Evolutionary conservation across 345 rosid genomes (phyloP).

Genomic region (Populus davidiana): DNA sequence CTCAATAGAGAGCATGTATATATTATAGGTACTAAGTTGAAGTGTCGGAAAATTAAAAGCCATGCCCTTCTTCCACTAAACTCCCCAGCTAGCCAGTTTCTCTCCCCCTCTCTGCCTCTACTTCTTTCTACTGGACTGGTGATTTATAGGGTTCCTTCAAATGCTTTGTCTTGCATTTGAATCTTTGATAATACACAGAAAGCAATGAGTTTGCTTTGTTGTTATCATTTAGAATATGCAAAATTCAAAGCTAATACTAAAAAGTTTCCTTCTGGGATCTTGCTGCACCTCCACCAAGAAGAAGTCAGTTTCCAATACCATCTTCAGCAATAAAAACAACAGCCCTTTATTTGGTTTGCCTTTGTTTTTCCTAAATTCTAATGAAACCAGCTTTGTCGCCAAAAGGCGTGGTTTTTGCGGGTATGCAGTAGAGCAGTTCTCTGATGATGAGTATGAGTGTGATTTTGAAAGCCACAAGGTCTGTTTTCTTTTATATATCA

Average conservation of each 20-base stretch:
- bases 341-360: conserved; percentile 25
- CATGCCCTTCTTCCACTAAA: background rate
- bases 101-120: background rate
- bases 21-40: background rate
- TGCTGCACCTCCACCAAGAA: conserved; percentile 21
- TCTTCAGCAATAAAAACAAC: background rate
- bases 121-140: background rate
- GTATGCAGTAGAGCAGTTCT: conserved; percentile 78
- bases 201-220: background rate
- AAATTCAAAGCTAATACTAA: conserved; percentile 15
- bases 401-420: conserved; percentile 40
- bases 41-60: background rate
- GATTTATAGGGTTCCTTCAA: background rate
- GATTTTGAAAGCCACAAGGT: conserved; percentile 86
- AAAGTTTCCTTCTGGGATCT: conserved; percentile 39
- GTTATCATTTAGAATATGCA: background rate
- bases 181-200: background rate
- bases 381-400: conserved; percentile 12
- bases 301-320: conserved; percentile 16
- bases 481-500: too few relatives aligned
- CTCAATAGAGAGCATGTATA: background rate
- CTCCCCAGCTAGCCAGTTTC: background rate
- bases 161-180: background rate
- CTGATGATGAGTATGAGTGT: conserved; percentile 87
- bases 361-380: conserved; percentile 19